Evolutionary conservation across 2,329 filamentous ascomycete species (phyloP).

Genomic region (Penicillium freii): DNA sequence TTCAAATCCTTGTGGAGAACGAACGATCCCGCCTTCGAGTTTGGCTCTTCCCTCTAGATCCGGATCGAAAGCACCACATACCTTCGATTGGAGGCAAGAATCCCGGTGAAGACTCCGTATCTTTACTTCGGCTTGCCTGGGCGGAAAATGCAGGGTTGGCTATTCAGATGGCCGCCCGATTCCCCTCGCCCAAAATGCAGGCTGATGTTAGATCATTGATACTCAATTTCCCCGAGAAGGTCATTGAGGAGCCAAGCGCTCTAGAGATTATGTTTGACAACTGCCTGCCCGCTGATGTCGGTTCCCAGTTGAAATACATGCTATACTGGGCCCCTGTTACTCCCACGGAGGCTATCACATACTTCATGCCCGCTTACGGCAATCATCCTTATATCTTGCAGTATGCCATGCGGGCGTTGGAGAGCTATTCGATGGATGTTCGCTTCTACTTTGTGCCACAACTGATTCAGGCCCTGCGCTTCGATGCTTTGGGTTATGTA

Average conservation of each 20-base stretch:
- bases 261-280: constrained; percentile 78
- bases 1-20: constrained; percentile 75
- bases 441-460: constrained; percentile 99
- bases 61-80: constrained; percentile 56
- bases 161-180: constrained; percentile 78
- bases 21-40: constrained; percentile 81
- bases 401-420: constrained; percentile 92
- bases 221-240: constrained; percentile 79
- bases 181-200: constrained; percentile 69
- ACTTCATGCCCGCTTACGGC: constrained; percentile 85
- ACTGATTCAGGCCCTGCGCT: constrained; percentile 91
- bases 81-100: constrained; percentile 44
- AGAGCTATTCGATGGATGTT: constrained; percentile 92
- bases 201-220: constrained; percentile 77
- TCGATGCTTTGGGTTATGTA: constrained; percentile 90
- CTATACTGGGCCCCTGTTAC: constrained; percentile 92
- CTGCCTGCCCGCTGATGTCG: constrained; percentile 73
- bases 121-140: constrained; percentile 81
- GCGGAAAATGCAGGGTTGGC: constrained; percentile 78
- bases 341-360: constrained; percentile 86
- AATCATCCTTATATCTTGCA: constrained; percentile 93
- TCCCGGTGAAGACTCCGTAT: constrained; percentile 54
- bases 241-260: constrained; percentile 75
- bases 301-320: constrained; percentile 85
- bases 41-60: constrained; percentile 80